These are phyloP conservation scores for Marasmius sp. DNA, from an alignment of 1,284 basidiomycete species.

Conservation along the genomic window DNA sequence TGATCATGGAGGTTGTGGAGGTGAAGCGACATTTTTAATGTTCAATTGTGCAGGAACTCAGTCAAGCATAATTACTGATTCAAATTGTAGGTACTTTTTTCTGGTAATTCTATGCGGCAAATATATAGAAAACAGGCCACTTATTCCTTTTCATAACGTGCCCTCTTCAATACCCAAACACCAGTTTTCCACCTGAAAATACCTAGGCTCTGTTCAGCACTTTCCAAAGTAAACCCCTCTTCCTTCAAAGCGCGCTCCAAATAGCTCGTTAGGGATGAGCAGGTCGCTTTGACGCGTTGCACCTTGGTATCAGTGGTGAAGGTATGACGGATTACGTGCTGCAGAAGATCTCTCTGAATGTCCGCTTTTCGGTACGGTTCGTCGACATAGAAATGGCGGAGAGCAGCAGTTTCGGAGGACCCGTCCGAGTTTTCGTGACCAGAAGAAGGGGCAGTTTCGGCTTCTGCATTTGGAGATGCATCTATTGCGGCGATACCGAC, in stretches of 20 bases:
- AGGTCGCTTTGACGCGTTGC: conserved; percentile 42
- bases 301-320: conserved; percentile 48
- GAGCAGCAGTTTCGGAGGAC: conserved; percentile 51
- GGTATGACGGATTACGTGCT: conserved; percentile 54
- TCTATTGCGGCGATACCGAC: conserved; percentile 74
- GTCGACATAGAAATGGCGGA: conserved; percentile 78
- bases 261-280: conserved; percentile 55
- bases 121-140: background rate
- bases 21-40: conserved; percentile 25
- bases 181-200: conserved; percentile 53
- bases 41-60: background rate
- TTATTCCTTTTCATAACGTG: conserved; percentile 35
- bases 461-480: conserved; percentile 39
- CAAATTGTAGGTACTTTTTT: no score
- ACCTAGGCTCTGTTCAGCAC: conserved; percentile 44
- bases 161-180: conserved; percentile 38
- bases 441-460: conserved; percentile 26
- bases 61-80: no score
- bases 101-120: no score
- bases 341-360: conserved; percentile 67
- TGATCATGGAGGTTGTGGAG: conserved; percentile 35
- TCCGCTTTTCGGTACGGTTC: conserved; percentile 55
- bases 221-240: conserved; percentile 52
- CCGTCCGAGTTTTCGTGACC: conserved; percentile 28
- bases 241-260: conserved; percentile 43